Evolutionary conservation across 441 rosid species (phyloP).

Genomic region (Croton setiger): DNA sequence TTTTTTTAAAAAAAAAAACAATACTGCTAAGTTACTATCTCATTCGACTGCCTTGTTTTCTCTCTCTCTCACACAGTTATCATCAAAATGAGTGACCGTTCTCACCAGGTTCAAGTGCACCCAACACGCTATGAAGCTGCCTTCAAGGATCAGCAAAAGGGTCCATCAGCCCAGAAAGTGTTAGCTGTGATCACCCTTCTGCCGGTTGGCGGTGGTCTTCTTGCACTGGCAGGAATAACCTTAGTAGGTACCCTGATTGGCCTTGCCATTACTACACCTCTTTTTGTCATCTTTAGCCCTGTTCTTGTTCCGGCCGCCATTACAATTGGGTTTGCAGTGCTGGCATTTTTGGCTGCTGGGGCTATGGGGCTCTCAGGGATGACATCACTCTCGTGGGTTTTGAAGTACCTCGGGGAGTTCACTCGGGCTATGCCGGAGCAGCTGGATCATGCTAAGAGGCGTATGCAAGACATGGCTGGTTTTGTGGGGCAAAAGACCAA

Average conservation of each 20-base stretch:
- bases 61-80: not conserved
- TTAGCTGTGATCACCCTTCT: slow-evolving; percentile 46
- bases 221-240: slow-evolving; percentile 56
- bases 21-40: not conserved
- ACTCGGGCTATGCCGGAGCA: slow-evolving; percentile 38
- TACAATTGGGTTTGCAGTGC: slow-evolving; percentile 39
- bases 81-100: slow-evolving; percentile 48
- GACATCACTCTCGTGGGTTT: slow-evolving; percentile 51
- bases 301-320: slow-evolving; percentile 70
- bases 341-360: slow-evolving; percentile 57
- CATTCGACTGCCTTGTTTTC: not conserved
- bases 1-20: too few relatives aligned
- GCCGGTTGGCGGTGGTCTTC: slow-evolving; percentile 56
- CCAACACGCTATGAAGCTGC: slow-evolving; percentile 36
- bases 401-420: slow-evolving; percentile 37
- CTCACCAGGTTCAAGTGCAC: slow-evolving; percentile 53
- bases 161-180: slow-evolving; percentile 55
- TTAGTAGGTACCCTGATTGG: slow-evolving; percentile 62
- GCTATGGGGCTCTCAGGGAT: slow-evolving; percentile 59
- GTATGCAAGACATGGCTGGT: slow-evolving; percentile 40
- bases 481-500: slow-evolving; percentile 60
- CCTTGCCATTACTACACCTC: slow-evolving; percentile 46
- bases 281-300: slow-evolving; percentile 73
- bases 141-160: slow-evolving; percentile 28
- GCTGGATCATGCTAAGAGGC: slow-evolving; percentile 48